Percentiles rank a stretch among this genome's conserved stretches.
Evolutionary conservation across 148 eudicot genomes (phyloP).

Genomic region (Vaccinium darrowii): DNA sequence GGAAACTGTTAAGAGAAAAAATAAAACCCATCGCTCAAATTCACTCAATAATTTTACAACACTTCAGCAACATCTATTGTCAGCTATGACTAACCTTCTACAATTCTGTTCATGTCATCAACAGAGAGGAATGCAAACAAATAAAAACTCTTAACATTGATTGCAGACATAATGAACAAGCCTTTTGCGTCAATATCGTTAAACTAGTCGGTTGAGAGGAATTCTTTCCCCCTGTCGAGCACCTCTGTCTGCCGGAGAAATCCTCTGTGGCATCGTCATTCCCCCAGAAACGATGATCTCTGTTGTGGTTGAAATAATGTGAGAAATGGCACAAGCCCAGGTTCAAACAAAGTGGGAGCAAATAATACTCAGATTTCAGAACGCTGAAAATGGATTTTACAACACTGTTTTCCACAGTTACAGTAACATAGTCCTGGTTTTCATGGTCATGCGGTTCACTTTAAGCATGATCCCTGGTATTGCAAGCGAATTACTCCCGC

Average conservation of each 20-base stretch:
- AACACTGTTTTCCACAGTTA: background rate
- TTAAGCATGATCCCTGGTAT: background rate
- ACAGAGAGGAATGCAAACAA: background rate
- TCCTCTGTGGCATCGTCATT: conserved; percentile 87
- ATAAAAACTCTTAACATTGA: background rate
- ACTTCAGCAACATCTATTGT: background rate
- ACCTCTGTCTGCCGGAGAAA: conserved; percentile 56
- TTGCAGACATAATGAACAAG: background rate
- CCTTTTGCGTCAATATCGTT: background rate
- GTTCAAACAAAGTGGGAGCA: background rate
- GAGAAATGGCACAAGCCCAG: background rate
- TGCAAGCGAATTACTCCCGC: background rate
- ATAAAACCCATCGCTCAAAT: background rate
- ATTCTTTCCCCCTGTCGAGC: conserved; percentile 48
- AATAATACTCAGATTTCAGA: background rate
- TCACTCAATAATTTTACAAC: background rate
- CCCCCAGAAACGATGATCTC: conserved; percentile 96
- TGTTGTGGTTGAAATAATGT: conserved; percentile 23
- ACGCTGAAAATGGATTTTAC: background rate
- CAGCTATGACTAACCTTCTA: background rate
- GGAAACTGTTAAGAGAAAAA: background rate
- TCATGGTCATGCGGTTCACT: background rate
- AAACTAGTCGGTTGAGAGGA: conserved; percentile 46
- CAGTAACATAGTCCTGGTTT: too few species aligned
- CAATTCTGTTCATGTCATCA: background rate